Evolutionary conservation across 2,329 filamentous ascomycete species (phyloP).

Genomic region (Microsporum canis): DNA sequence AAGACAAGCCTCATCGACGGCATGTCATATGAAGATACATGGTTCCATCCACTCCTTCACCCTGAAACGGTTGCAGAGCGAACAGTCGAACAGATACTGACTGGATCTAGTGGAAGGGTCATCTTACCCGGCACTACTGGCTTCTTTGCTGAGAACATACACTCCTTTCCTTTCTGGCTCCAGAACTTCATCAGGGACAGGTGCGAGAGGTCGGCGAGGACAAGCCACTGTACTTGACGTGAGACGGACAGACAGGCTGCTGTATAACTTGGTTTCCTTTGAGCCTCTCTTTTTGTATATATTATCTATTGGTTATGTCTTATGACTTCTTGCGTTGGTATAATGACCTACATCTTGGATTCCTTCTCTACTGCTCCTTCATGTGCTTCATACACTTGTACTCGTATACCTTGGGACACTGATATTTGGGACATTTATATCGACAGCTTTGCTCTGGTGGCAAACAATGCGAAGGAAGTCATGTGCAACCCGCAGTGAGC

Average conservation of each 20-base stretch:
- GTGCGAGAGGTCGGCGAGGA: slow-evolving; percentile 21
- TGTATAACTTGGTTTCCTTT: neutral
- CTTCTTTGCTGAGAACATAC: slow-evolving; percentile 32
- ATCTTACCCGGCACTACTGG: slow-evolving; percentile 41
- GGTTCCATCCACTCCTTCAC: slow-evolving; percentile 44
- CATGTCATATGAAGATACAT: slow-evolving; percentile 41
- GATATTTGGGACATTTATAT: neutral
- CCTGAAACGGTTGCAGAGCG: slow-evolving; percentile 54
- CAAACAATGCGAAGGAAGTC: neutral
- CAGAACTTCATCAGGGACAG: slow-evolving; percentile 41
- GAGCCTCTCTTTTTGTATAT: neutral
- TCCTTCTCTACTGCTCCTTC: neutral
- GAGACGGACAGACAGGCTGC: neutral
- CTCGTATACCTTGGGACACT: neutral
- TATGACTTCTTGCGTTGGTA: neutral
- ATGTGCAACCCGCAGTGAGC: neutral
- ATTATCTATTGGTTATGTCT: neutral
- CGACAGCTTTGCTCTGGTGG: neutral
- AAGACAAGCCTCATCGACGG: slow-evolving; percentile 51
- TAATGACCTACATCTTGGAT: neutral
- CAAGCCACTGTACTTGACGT: neutral
- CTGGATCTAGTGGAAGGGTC: slow-evolving; percentile 47
- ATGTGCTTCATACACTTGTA: neutral
- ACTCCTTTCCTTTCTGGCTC: slow-evolving; percentile 53
- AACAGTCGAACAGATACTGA: slow-evolving; percentile 50